Evolutionary conservation across 148 eudicot genomes (phyloP).

Genomic region (Salicornia ramosissima): DNA sequence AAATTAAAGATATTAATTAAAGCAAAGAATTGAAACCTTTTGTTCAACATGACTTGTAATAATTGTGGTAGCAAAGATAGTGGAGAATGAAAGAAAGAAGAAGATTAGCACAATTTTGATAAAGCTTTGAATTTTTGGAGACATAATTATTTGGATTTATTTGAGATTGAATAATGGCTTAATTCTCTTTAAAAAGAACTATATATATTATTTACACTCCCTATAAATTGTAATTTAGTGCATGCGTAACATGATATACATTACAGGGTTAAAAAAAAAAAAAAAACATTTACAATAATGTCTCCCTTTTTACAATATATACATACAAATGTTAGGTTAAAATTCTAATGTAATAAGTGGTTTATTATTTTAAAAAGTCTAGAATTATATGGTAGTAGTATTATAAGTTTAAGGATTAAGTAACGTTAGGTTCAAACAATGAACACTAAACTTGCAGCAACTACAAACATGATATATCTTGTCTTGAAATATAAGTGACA

Average conservation of each 20-base stretch:
- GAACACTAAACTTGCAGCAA: slow-evolving; percentile 27
- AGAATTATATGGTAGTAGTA: background rate
- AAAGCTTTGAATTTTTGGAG: background rate
- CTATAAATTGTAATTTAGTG: too few relatives aligned
- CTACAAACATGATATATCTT: slow-evolving; percentile 19
- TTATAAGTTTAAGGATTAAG: slow-evolving; percentile 6
- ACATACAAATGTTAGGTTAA: too few relatives aligned
- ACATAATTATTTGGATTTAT: slow-evolving; percentile 11
- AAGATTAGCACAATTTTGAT: slow-evolving; percentile 5
- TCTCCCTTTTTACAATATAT: too few relatives aligned
- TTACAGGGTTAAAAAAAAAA: too few relatives aligned
- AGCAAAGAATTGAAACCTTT: slow-evolving; percentile 22
- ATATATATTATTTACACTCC: too few relatives aligned
- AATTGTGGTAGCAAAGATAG: slow-evolving; percentile 2
- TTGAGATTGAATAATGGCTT: too few relatives aligned
- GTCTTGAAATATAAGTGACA: slow-evolving; percentile 27
- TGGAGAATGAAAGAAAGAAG: slow-evolving; percentile 11
- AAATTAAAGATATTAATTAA: too few relatives aligned
- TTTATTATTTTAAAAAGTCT: too few relatives aligned
- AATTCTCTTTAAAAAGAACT: too few relatives aligned
- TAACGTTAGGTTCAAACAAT: slow-evolving; percentile 5
- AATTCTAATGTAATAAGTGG: too few relatives aligned
- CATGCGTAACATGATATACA: too few relatives aligned
- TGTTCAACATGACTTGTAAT: background rate
- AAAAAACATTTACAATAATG: too few relatives aligned